Conservation (phyloP, 2,329 filamentous ascomycete genomes). For the Cladophialophora chaetospira region DNA sequence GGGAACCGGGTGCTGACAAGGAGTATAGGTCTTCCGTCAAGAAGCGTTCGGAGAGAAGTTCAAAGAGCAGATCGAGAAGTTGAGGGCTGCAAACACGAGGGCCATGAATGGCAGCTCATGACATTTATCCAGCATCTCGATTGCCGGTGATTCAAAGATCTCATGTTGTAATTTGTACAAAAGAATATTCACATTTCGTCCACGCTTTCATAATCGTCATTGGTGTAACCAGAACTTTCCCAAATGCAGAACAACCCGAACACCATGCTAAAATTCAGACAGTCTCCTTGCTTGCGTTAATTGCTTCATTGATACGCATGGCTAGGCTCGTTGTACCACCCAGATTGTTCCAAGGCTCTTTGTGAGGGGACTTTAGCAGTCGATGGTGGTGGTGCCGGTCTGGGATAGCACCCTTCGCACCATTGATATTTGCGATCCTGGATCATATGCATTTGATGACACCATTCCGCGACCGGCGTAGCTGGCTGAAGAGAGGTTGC, state of each 20-base stretch:
- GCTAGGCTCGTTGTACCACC: slow-evolving; percentile 15
- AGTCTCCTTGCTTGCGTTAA: no score
- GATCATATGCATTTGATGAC: slow-evolving; percentile 32
- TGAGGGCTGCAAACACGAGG: slow-evolving; percentile 15
- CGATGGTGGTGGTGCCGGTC: slow-evolving; percentile 4
- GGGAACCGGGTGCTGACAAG: background rate
- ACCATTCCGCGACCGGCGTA: slow-evolving; percentile 31
- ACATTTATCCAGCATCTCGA: background rate
- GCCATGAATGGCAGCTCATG: slow-evolving; percentile 18
- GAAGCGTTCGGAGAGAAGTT: slow-evolving; percentile 31
- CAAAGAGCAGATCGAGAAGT: slow-evolving; percentile 28
- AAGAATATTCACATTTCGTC: background rate
- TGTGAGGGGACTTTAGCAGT: slow-evolving; percentile 22
- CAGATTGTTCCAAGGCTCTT: slow-evolving; percentile 22
- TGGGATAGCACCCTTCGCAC: slow-evolving; percentile 31
- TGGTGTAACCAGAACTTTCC: no score
- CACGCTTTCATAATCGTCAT: background rate
- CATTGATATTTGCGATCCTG: slow-evolving; percentile 32
- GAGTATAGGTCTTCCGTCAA: slow-evolving; percentile 30
- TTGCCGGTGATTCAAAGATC: background rate
- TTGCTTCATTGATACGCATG: slow-evolving; percentile 30
- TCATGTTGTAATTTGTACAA: background rate
- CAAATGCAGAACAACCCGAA: slow-evolving; percentile 18
- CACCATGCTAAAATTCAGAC: slow-evolving; percentile 25
- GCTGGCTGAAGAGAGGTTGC: slow-evolving; percentile 28